These are phyloP conservation scores for Fraxinus xanthoxyloides DNA, from an alignment of 305 asterid genomes.

Conservation along the genomic window DNA sequence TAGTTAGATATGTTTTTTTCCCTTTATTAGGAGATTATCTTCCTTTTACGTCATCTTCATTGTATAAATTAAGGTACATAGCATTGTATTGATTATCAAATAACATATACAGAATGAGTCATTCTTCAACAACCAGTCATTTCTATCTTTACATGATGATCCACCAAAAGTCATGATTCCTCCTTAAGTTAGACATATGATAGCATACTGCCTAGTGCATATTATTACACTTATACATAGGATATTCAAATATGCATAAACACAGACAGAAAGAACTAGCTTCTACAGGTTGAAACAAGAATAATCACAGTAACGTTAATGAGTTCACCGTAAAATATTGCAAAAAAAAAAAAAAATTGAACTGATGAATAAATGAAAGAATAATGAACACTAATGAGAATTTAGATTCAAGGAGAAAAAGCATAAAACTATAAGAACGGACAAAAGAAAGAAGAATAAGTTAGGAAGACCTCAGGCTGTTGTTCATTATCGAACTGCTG, in stretches of 20 bases:
- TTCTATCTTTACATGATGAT: neutral
- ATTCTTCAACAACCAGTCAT: no score
- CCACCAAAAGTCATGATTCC: neutral
- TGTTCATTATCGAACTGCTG: slow-evolving; percentile 29
- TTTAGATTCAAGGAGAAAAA: neutral
- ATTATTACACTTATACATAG: neutral
- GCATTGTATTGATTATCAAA: no score
- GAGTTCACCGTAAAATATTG: neutral
- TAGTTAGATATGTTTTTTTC: no score
- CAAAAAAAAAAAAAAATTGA: neutral
- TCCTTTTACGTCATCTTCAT: no score
- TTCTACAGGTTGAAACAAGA: neutral
- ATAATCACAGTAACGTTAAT: neutral
- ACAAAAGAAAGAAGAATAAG: slow-evolving; percentile 14
- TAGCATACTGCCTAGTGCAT: neutral
- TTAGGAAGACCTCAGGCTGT: slow-evolving; percentile 47
- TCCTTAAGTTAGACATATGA: neutral
- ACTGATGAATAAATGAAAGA: neutral
- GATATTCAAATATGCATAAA: neutral
- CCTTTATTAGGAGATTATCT: no score
- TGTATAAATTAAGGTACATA: no score
- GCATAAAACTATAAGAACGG: slow-evolving; percentile 16
- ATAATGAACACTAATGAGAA: slow-evolving; percentile 9
- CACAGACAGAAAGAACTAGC: neutral
- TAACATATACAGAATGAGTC: no score